Percentiles rank a stretch among this genome's conserved stretches.
These are phyloP conservation scores for Neurospora sp. DNA, from an alignment of 495 filamentous ascomycete species.

Conservation along the genomic window DNA sequence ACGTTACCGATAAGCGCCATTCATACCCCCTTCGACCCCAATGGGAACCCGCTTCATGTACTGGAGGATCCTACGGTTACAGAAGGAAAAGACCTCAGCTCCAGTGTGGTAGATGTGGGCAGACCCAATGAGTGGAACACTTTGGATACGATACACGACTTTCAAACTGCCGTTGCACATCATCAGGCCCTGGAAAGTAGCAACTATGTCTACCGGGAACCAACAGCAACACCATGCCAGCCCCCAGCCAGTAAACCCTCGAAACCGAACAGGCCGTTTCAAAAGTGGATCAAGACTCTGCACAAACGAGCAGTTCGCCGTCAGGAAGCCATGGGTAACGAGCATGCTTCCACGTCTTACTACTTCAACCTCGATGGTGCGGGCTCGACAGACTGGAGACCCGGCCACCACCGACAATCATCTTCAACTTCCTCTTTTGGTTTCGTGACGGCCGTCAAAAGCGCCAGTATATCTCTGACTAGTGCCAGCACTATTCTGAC, in stretches of 20 bases:
- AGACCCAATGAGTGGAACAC: constrained; percentile 22
- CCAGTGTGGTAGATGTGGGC: constrained; percentile 6
- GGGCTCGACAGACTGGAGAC: constrained; percentile 12
- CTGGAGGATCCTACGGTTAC: not conserved
- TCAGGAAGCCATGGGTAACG: constrained; percentile 19
- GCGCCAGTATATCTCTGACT: constrained; percentile 60
- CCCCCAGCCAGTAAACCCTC: not conserved
- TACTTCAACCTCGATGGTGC: constrained; percentile 20
- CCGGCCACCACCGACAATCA: constrained; percentile 41
- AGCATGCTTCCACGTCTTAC: constrained; percentile 30
- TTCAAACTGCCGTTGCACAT: constrained; percentile 21
- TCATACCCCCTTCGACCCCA: not conserved
- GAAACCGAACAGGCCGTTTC: constrained; percentile 32
- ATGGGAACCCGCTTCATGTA: not conserved
- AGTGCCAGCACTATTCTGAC: constrained; percentile 51
- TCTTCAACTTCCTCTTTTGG: constrained; percentile 63
- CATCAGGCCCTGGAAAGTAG: constrained; percentile 16
- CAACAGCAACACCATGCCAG: not conserved
- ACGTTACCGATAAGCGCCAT: not conserved
- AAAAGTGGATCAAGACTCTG: constrained; percentile 49
- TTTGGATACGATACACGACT: constrained; percentile 34
- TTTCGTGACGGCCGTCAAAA: constrained; percentile 67
- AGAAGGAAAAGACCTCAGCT: not conserved
- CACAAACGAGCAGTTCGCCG: constrained; percentile 37
- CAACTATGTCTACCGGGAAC: constrained; percentile 16